phyloP scores from a whole-genome alignment of 352 stramenopile genomes.

The Globisporangium okanoganense region DNA sequence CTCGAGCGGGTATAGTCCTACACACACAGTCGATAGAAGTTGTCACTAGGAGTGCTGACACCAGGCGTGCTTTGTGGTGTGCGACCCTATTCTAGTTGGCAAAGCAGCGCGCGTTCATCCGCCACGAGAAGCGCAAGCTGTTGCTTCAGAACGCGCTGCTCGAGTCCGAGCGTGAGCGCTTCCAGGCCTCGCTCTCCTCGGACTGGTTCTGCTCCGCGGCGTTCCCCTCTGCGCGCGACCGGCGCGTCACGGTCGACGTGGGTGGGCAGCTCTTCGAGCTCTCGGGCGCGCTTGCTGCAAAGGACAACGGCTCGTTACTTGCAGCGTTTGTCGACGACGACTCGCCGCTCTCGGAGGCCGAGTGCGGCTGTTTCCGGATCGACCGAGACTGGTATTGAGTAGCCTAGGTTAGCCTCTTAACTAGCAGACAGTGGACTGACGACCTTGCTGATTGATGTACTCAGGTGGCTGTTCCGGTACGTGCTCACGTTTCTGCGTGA shows the following conservation, averaged over 20 bases:
- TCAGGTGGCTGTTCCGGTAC: constrained; percentile 69
- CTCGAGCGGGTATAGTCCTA: constrained; percentile 39
- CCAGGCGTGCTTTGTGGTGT: neutral
- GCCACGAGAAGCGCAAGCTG: constrained; percentile 74
- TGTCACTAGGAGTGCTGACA: neutral
- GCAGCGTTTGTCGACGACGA: constrained; percentile 63
- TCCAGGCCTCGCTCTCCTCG: constrained; percentile 56
- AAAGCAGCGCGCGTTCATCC: constrained; percentile 76
- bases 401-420: neutral
- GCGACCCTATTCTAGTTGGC: constrained; percentile 33
- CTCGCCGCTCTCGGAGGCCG: constrained; percentile 46
- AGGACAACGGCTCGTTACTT: constrained; percentile 59
- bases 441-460: neutral
- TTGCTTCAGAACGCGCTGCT: constrained; percentile 71
- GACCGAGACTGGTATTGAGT: constrained; percentile 57
- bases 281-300: constrained; percentile 38
- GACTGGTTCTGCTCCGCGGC: constrained; percentile 70
- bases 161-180: constrained; percentile 68
- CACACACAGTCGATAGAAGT: neutral
- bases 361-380: constrained; percentile 70
- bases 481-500: constrained; percentile 81
- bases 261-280: constrained; percentile 74
- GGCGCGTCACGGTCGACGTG: constrained; percentile 58
- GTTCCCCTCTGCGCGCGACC: constrained; percentile 45
- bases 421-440: neutral